These are phyloP conservation scores for Rhodosporidiobolus sp. DNA, from an alignment of 768 basidiomycete species.

Conservation along the genomic window DNA sequence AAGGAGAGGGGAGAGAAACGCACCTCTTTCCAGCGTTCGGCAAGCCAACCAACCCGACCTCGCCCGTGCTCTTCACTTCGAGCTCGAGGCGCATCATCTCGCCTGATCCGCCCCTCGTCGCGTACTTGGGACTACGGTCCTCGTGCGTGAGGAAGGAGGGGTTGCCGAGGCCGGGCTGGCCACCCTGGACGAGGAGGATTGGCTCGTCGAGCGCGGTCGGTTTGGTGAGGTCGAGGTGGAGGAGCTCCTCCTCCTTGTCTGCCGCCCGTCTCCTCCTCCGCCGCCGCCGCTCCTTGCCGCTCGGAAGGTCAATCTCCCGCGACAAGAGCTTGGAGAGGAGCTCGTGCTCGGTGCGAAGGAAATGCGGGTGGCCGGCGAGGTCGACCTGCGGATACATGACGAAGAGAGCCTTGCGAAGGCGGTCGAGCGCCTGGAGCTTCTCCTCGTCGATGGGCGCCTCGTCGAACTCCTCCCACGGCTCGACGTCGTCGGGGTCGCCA, in stretches of 20 bases:
- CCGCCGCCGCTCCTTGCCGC: constrained; percentile 16
- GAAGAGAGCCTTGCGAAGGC: constrained; percentile 31
- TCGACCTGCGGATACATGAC: constrained; percentile 36
- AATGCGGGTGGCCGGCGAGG: constrained; percentile 32
- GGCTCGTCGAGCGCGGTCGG: constrained; percentile 29
- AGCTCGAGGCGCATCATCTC: constrained; percentile 76
- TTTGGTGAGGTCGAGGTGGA: constrained; percentile 57
- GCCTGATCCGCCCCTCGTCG: constrained; percentile 70
- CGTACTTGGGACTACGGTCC: constrained; percentile 76
- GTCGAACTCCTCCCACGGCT: constrained; percentile 26
- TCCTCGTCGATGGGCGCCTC: constrained; percentile 21
- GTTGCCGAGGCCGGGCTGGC: constrained; percentile 79
- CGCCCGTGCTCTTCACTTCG: constrained; percentile 89
- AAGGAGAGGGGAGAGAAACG: neutral
- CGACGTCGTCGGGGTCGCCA: constrained; percentile 9
- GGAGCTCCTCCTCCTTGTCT: constrained; percentile 16
- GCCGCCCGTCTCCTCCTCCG: neutral
- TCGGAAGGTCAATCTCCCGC: constrained; percentile 27
- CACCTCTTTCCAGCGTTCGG: constrained; percentile 73
- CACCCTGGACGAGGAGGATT: constrained; percentile 55
- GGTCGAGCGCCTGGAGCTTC: constrained; percentile 21
- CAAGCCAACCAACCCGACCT: constrained; percentile 92
- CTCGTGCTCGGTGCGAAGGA: constrained; percentile 37
- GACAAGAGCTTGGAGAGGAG: constrained; percentile 30
- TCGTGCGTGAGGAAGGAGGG: constrained; percentile 70